Evolutionary conservation across 1,284 basidiomycete genomes (phyloP).

Genomic region (Apiotrichum brassicae): DNA sequence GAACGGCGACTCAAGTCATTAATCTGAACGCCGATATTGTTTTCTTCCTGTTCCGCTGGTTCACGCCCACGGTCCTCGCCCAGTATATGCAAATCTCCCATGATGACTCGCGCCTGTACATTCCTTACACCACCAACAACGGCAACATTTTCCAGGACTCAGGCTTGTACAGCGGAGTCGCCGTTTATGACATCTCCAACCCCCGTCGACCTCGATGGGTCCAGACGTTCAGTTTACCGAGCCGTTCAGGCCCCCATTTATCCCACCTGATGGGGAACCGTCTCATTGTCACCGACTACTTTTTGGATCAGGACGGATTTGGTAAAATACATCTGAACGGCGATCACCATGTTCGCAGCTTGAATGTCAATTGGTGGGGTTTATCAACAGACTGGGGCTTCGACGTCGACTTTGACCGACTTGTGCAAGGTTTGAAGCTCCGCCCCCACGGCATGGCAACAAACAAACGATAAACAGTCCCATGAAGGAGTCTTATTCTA

Average conservation of each 20-base stretch:
- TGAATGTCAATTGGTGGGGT: conserved; percentile 3
- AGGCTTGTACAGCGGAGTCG: conserved; percentile 6
- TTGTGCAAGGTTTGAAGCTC: conserved; percentile 6
- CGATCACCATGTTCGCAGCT: conserved; percentile 10
- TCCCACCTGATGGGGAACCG: conserved; percentile 10
- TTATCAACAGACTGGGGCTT: conserved; percentile 6
- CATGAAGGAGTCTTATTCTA: no score
- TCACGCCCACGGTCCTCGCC: conserved; percentile 2
- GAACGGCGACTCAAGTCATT: conserved; percentile 5
- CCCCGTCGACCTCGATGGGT: conserved; percentile 1
- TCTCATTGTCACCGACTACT: conserved; percentile 15
- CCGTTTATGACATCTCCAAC: conserved; percentile 9
- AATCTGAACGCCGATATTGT: conserved; percentile 9
- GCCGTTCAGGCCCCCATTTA: conserved; percentile 10
- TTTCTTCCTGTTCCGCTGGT: neutral
- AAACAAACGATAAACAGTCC: neutral
- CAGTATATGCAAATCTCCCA: conserved; percentile 8
- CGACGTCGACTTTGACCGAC: conserved; percentile 5
- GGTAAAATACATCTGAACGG: conserved; percentile 16
- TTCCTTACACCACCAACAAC: conserved; percentile 7
- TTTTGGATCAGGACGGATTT: conserved; percentile 14
- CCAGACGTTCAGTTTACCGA: conserved; percentile 6
- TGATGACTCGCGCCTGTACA: conserved; percentile 11
- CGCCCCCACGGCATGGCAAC: conserved; percentile 8
- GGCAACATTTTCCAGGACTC: neutral